phyloP scores from a whole-genome alignment of 257 asterid genomes.

The Striga asiatica region DNA sequence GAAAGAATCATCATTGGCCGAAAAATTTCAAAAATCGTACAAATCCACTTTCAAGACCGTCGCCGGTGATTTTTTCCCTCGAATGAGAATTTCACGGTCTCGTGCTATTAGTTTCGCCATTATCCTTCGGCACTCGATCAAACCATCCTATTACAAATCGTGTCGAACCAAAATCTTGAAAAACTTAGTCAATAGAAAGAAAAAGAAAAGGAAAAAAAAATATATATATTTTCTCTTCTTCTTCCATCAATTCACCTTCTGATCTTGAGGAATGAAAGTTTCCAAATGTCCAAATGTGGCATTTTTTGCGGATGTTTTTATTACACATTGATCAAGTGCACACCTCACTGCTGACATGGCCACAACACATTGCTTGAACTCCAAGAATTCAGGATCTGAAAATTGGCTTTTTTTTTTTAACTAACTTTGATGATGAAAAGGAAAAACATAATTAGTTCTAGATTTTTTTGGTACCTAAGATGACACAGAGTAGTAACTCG shows the following conservation, averaged over 20 bases:
- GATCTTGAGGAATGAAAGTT: slow-evolving; percentile 30
- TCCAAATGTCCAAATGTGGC: slow-evolving; percentile 19
- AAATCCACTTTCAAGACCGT: slow-evolving; percentile 38
- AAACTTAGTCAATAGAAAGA: no score
- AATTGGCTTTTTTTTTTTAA: no score
- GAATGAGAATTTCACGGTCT: neutral
- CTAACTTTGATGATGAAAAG: no score
- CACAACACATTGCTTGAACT: slow-evolving; percentile 40
- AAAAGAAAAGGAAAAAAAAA: no score
- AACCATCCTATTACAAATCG: slow-evolving; percentile 28
- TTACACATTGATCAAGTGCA: no score
- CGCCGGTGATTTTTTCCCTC: slow-evolving; percentile 2
- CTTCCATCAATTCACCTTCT: no score
- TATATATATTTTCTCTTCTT: no score
- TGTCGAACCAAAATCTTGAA: neutral
- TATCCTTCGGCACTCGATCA: slow-evolving; percentile 33
- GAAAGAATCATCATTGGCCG: no score
- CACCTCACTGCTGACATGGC: slow-evolving; percentile 34
- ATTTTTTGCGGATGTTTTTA: slow-evolving; percentile 10
- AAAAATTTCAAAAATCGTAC: no score
- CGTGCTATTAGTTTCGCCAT: slow-evolving; percentile 17
- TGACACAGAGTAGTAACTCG: slow-evolving; percentile 29
- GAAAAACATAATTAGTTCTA: no score
- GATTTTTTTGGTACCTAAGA: slow-evolving; percentile 30
- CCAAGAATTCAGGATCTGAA: slow-evolving; percentile 43